Evolutionary conservation across 768 basidiomycete species (phyloP).

Genomic region (Ramaria sp.): DNA sequence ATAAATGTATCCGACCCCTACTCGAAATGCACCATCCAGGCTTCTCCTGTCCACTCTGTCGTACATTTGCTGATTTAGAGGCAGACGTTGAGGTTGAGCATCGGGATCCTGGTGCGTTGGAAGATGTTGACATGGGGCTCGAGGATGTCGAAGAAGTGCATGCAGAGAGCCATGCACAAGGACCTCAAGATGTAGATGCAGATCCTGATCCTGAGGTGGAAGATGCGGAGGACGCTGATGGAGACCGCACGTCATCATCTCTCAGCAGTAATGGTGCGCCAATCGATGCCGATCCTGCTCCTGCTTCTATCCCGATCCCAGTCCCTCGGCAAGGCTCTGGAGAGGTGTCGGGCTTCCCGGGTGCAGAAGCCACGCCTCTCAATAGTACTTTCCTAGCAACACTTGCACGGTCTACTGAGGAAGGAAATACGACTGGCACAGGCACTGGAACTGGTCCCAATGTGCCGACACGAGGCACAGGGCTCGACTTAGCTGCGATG

Average conservation of each 20-base stretch:
- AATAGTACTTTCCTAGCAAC: background rate
- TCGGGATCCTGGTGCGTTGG: background rate
- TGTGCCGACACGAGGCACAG: background rate
- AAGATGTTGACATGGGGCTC: background rate
- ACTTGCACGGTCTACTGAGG: background rate
- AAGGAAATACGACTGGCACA: background rate
- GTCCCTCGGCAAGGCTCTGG: background rate
- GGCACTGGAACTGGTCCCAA: background rate
- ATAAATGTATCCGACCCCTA: conserved; percentile 93
- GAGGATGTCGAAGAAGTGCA: background rate
- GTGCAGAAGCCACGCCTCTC: background rate
- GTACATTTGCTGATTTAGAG: conserved; percentile 90
- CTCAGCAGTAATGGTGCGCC: background rate
- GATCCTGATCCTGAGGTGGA: background rate
- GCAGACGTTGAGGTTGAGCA: conserved; percentile 80
- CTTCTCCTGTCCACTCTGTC: conserved; percentile 91
- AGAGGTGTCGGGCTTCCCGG: background rate
- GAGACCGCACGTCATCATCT: background rate
- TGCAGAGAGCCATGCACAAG: background rate
- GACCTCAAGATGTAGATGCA: background rate
- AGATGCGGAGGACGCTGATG: background rate
- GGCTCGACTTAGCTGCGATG: background rate
- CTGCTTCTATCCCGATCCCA: background rate
- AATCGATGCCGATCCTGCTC: background rate
- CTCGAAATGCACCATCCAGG: conserved; percentile 83